These are phyloP conservation scores for Plantago ovata DNA, from an alignment of 257 asterid species.

Conservation along the genomic window DNA sequence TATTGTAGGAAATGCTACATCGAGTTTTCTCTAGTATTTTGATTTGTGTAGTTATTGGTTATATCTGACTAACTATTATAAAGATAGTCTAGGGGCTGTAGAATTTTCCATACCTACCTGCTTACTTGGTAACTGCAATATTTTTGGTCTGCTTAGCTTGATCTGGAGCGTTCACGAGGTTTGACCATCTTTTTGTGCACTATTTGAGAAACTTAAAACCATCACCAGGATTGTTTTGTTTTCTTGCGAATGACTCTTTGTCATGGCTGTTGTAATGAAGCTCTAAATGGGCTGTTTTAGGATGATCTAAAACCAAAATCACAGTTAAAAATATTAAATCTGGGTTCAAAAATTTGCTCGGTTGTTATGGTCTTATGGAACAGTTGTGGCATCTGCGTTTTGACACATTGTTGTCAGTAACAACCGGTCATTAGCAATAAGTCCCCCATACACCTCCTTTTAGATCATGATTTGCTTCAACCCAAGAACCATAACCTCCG, in stretches of 20 bases:
- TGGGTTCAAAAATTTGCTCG: not conserved
- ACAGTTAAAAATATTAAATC: not conserved
- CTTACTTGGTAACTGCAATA: constrained; percentile 1
- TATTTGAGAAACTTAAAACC: constrained; percentile 2
- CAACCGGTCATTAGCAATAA: not conserved
- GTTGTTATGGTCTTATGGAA: not conserved
- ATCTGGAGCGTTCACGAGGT: constrained; percentile 5
- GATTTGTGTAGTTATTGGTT: not conserved
- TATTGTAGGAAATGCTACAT: constrained; percentile 12
- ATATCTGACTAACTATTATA: not conserved
- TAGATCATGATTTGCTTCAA: not conserved
- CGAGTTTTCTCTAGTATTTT: not conserved
- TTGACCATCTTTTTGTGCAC: not conserved
- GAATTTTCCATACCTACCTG: not conserved
- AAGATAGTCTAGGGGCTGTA: not conserved
- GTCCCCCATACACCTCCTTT: too few species aligned
- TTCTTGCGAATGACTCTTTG: constrained; percentile 6
- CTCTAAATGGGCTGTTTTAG: constrained; percentile 15
- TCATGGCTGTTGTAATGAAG: constrained; percentile 7
- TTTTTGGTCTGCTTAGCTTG: constrained; percentile 7
- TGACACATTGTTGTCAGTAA: not conserved
- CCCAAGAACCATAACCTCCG: not conserved
- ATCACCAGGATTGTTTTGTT: constrained; percentile 1
- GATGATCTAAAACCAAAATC: too few species aligned
- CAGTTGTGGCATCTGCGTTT: not conserved